phyloP scores from a whole-genome alignment of 805 yeast species.

The Yamadazyma sp. region DNA sequence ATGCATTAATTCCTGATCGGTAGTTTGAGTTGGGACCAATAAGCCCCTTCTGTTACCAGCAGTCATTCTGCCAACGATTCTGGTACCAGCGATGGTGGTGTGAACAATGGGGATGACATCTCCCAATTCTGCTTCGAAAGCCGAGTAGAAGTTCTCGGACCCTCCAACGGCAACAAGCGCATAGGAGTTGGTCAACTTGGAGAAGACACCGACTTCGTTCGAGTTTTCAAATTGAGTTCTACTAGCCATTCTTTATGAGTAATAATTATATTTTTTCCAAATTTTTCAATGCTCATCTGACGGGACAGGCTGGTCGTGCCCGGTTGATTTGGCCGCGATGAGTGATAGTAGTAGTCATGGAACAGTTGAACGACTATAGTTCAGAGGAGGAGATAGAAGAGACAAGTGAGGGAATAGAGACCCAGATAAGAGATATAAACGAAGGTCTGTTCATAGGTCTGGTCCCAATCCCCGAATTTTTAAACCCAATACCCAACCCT shows the following conservation, averaged over 20 bases:
- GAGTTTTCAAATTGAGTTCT: conserved; percentile 52
- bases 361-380: background rate
- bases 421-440: too few relatives aligned
- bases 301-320: conserved; percentile 6
- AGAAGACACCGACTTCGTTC: conserved; percentile 80
- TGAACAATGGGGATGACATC: conserved; percentile 96
- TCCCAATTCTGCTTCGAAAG: conserved; percentile 96
- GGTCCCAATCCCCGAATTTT: too few relatives aligned
- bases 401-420: too few relatives aligned
- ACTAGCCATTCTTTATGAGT: conserved; percentile 36
- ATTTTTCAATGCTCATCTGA: conserved; percentile 6
- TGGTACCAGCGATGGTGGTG: conserved; percentile 96
- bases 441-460: too few relatives aligned
- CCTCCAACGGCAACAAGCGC: conserved; percentile 97
- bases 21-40: conserved; percentile 94
- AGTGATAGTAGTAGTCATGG: background rate
- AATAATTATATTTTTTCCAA: conserved; percentile 4
- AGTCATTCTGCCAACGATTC: conserved; percentile 97
- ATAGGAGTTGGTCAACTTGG: conserved; percentile 94
- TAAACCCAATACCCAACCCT: too few relatives aligned
- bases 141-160: conserved; percentile 78
- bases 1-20: conserved; percentile 98
- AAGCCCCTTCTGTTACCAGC: conserved; percentile 98
- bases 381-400: background rate
- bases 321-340: background rate